Percentiles rank a stretch among this genome's conserved stretches.
These are phyloP conservation scores for Gossypium mustelinum DNA, from an alignment of 345 rosid species.

Conservation along the genomic window DNA sequence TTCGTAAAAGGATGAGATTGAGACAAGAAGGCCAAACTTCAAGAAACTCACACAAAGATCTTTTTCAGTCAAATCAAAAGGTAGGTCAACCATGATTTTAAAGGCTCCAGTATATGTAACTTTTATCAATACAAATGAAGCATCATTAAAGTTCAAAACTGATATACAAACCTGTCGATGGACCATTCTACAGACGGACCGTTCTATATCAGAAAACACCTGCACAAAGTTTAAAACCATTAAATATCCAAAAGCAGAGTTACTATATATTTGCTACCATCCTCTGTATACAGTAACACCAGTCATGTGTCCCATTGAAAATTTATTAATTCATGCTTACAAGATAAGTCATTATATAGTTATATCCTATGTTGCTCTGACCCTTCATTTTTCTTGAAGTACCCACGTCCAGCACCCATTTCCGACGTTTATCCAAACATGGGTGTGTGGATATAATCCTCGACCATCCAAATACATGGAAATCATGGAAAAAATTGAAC, in stretches of 20 bases:
- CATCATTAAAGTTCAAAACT: not conserved
- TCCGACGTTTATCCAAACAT: too few relatives aligned
- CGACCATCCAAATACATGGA: too few relatives aligned
- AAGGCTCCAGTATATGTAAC: not conserved
- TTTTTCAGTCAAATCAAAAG: not conserved
- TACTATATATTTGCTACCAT: not conserved
- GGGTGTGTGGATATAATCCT: too few relatives aligned
- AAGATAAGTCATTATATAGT: not conserved
- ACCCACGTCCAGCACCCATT: too few relatives aligned
- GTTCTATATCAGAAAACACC: slow-evolving; percentile 95
- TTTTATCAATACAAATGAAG: not conserved
- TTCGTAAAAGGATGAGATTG: not conserved
- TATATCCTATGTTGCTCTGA: too few relatives aligned
- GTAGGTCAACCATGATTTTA: not conserved
- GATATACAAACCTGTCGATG: slow-evolving; percentile 72
- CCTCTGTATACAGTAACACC: not conserved
- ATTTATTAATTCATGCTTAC: not conserved
- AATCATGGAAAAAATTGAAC: too few relatives aligned
- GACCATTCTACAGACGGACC: slow-evolving; percentile 92
- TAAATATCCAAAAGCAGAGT: not conserved
- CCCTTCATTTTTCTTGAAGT: too few relatives aligned
- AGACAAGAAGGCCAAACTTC: not conserved
- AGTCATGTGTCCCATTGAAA: not conserved
- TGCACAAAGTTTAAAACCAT: slow-evolving; percentile 29
- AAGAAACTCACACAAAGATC: not conserved